A percentile compares a stretch with the other conserved stretches of the same genome.
phyloP scores from a whole-genome alignment of 345 rosid genomes.

The Hibiscus trionum region DNA sequence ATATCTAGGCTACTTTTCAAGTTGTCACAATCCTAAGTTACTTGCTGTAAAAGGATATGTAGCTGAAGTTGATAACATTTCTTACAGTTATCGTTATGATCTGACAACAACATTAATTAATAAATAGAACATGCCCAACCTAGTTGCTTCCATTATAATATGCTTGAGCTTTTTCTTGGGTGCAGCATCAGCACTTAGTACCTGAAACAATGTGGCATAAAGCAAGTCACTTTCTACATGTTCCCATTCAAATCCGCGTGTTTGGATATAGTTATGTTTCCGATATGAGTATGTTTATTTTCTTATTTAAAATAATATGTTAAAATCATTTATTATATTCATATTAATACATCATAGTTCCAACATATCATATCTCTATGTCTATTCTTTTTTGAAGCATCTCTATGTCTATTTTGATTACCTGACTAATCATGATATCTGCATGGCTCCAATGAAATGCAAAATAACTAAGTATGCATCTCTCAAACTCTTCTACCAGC shows the following conservation, averaged over 20 bases:
- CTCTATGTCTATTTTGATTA: slow-evolving; percentile 8
- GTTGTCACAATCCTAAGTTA: neutral
- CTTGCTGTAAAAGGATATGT: neutral
- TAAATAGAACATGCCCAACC: neutral
- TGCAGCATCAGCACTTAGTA: neutral
- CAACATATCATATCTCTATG: neutral
- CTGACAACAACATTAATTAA: neutral
- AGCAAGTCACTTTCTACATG: too few relatives aligned
- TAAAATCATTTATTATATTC: too few relatives aligned
- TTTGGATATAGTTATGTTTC: neutral
- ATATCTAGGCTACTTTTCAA: neutral
- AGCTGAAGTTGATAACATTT: neutral
- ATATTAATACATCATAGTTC: too few relatives aligned
- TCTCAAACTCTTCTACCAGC: slow-evolving; percentile 88
- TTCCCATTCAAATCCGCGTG: neutral
- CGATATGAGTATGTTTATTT: neutral
- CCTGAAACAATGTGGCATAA: neutral
- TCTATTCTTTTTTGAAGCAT: too few relatives aligned
- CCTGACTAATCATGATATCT: slow-evolving; percentile 73
- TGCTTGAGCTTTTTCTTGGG: neutral
- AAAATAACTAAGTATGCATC: slow-evolving; percentile 87
- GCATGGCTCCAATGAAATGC: slow-evolving; percentile 81
- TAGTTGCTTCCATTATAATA: neutral
- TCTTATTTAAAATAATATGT: too few relatives aligned
- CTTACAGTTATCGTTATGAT: neutral